Percentiles rank a stretch among this genome's conserved stretches.
Evolutionary conservation across 805 yeast species (phyloP).

Genomic region (Saccharomycopsis javanensis): DNA sequence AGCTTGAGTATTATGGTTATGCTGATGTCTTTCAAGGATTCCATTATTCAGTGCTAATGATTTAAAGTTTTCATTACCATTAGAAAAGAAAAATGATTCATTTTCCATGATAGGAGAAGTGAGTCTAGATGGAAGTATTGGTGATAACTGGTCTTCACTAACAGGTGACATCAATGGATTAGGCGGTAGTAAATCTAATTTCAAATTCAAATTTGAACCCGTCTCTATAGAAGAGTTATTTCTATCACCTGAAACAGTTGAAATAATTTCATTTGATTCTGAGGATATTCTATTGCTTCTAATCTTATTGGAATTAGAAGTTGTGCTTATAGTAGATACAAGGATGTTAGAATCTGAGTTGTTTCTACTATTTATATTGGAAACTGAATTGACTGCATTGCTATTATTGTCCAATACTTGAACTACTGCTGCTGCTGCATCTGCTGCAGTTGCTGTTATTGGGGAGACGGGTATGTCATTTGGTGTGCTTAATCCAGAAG

Average conservation of each 20-base stretch:
- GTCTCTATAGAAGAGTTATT: background rate
- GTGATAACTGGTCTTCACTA: slow-evolving; percentile 16
- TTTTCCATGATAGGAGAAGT: slow-evolving; percentile 16
- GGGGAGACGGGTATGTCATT: background rate
- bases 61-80: background rate
- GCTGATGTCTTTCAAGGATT: background rate
- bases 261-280: background rate
- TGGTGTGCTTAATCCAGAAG: background rate
- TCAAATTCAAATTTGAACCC: slow-evolving; percentile 4
- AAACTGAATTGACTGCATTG: background rate
- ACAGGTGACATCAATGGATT: slow-evolving; percentile 15
- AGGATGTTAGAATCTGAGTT: background rate
- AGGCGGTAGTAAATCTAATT: slow-evolving; percentile 17
- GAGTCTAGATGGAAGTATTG: slow-evolving; percentile 14
- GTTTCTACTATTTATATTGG: background rate
- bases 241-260: background rate
- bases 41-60: background rate
- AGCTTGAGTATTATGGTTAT: background rate
- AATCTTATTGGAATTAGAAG: background rate
- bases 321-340: background rate
- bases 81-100: slow-evolving; percentile 4
- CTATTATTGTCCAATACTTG: background rate
- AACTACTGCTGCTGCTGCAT: background rate
- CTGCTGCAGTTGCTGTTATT: background rate
- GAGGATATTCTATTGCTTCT: background rate